Base-by-base conservation (phyloP, 2,329 filamentous ascomycete species). In the Colletotrichum sp. region DNA sequence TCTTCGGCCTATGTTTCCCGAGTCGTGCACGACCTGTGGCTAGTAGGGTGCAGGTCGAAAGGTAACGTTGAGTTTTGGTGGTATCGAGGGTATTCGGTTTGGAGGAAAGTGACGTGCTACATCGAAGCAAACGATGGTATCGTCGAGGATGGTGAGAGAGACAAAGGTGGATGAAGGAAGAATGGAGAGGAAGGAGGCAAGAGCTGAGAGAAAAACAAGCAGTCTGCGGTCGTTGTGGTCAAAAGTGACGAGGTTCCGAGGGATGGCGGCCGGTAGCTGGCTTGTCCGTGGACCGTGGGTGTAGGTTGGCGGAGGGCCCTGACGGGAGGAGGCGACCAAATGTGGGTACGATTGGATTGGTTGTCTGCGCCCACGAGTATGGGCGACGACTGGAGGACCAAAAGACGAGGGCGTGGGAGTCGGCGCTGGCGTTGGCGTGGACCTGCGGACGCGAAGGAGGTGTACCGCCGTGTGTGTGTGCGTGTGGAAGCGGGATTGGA, bases 221-320 rank as follows among this genome's bases (percentile, higher is more conserved):
- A 36, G 43, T 34, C 59, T 55, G 70, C 52, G 39, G 74, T 75
- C 52, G 70, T 55, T 55, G 69, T 67, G 70, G 69, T 75, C 32
- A 39, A 72, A 74, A 74, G 74, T 69, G 74, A 76, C 70, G 70
- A 76, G 52, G 74, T 74, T 74, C 74, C 74, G 74, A 76, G 74
- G 74, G 74, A 76, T 76, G 65, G 43, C 70, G 64, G 34, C 61
- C 28, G 39, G 69, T 74, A 34, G 57, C 64, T 73, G 24, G 64
- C 39, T 72, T 24, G 73, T 75, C 73, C 63, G 73, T 73, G 70
- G 70, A 52, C 43, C 43, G 43, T 52, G 43, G 43, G 43, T 52
- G 43, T 52, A n/a, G 48, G 43, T 66, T 55, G 63, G 63, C 21
- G 73, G 70, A 65, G 73, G 69, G 63, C 34, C 63, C 63, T 72